Evolutionary conservation across 805 yeast genomes (phyloP).

Genomic region (Wickerhamomyces alni): DNA sequence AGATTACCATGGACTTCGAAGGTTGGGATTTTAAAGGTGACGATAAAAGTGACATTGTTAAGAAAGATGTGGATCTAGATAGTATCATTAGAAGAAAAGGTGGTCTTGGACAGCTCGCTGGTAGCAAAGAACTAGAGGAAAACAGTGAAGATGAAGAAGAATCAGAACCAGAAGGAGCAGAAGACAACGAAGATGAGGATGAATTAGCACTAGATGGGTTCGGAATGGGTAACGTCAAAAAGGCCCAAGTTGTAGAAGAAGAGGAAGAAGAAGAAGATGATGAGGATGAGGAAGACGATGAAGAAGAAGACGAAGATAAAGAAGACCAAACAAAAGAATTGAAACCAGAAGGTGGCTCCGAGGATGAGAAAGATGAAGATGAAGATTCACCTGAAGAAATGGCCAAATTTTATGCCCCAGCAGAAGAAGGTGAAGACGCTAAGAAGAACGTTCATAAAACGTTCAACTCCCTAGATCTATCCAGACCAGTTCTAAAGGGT

Average conservation of each 20-base stretch:
- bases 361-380: constrained; percentile 31
- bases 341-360: constrained; percentile 28
- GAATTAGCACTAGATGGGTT: constrained; percentile 41
- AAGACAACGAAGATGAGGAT: constrained; percentile 25
- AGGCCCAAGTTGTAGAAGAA: constrained; percentile 25
- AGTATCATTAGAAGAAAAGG: constrained; percentile 84
- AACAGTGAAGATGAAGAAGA: constrained; percentile 23
- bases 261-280: constrained; percentile 24
- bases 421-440: constrained; percentile 48
- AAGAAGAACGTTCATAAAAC: constrained; percentile 47
- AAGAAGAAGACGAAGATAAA: constrained; percentile 29
- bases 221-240: constrained; percentile 31
- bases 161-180: constrained; percentile 39
- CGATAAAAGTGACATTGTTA: constrained; percentile 20
- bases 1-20: constrained; percentile 40
- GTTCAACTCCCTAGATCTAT: constrained; percentile 72
- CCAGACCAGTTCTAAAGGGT: constrained; percentile 88
- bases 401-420: constrained; percentile 67
- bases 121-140: constrained; percentile 29
- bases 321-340: constrained; percentile 15
- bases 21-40: constrained; percentile 84
- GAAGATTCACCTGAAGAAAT: constrained; percentile 78
- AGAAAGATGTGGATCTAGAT: constrained; percentile 77
- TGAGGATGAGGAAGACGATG: constrained; percentile 28
- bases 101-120: constrained; percentile 55